Base-by-base conservation (phyloP, 73 alveolate genomes). In the Paramecium caudatum region DNA sequence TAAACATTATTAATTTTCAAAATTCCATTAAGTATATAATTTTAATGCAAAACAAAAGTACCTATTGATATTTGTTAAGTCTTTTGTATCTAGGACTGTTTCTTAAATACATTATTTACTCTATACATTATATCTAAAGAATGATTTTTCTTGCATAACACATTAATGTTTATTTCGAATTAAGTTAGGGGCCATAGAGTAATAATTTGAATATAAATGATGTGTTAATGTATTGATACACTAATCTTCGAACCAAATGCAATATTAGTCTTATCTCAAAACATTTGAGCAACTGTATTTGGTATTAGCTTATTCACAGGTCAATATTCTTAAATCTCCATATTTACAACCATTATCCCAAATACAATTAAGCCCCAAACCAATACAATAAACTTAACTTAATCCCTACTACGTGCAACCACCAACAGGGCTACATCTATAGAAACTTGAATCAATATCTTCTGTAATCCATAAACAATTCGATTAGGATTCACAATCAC, bases 381-480 rank as follows among this genome's bases (percentile, higher is more conserved):
- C 30, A 5, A 9, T 23, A 23, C 80, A 55, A 55, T 55, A 55
- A 23, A 55, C n/a, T 55, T 9, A 27, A 8, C 80, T 55, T 25
- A 55, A 55, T 23, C 80, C 80, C 80, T 27, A 10, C 30, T 55
- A 55, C 23, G 80, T 2, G 16, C 80, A 55, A 10, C 80, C 80
- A 27, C 30, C 10, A 10, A 55, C 23, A 27, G 80, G 80, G 30
- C 80, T 55, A 7, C 80, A 55, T 23, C 37, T 23, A 12, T 27
- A 37, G n/a, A 55, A 25, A n/a, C n/a, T n/a, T 6, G 37, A 16
- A 19, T 19, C 3, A 5, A 23, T 10, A 10, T 55, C 45, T 27
- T 55, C 80, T 19, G 23, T 43, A 55, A 55, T 55, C 80, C 80
- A 55, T 27, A 27, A 55, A 55, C 80, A 55, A 27, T 55, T 55